Evolutionary conservation across 805 yeast species (phyloP).

Genomic region (Metschnikowia baotianmanensis): DNA sequence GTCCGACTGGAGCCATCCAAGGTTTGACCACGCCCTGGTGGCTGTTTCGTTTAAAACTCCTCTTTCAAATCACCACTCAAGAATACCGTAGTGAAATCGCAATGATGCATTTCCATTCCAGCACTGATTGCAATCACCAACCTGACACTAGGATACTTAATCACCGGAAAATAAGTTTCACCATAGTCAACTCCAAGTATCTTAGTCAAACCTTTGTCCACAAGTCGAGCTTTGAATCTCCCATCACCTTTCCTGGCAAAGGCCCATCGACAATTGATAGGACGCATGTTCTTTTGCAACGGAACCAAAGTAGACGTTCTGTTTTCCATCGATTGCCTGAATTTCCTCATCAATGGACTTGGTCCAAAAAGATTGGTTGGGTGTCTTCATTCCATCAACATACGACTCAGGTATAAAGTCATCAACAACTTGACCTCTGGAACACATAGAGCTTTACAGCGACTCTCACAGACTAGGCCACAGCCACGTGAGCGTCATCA

Average conservation of each 20-base stretch:
- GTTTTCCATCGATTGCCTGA: too few species aligned
- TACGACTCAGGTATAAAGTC: too few species aligned
- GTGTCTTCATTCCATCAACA: too few species aligned
- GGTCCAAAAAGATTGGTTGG: too few species aligned
- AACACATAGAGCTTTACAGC: too few species aligned
- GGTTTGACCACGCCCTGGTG: not conserved
- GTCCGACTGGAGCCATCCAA: not conserved
- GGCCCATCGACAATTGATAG: not conserved
- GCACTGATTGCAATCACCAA: constrained; percentile 2
- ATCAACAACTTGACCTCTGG: too few species aligned
- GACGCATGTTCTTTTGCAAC: too few species aligned
- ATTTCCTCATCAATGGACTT: too few species aligned
- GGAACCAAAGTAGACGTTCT: too few species aligned
- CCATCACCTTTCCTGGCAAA: not conserved
- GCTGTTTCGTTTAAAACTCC: not conserved
- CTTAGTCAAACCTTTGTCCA: constrained; percentile 2
- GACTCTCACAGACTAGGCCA: too few species aligned
- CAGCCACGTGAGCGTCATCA: too few species aligned
- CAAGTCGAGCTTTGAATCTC: not conserved
- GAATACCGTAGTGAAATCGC: not conserved
- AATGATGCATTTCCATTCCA: not conserved
- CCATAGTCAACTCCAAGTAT: constrained; percentile 1
- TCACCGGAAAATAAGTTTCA: constrained; percentile 7
- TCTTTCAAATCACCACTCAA: constrained; percentile 1
- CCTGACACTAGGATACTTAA: constrained; percentile 3